Conservation (phyloP, 1,284 basidiomycete genomes). For the Pterula multifida region DNA sequence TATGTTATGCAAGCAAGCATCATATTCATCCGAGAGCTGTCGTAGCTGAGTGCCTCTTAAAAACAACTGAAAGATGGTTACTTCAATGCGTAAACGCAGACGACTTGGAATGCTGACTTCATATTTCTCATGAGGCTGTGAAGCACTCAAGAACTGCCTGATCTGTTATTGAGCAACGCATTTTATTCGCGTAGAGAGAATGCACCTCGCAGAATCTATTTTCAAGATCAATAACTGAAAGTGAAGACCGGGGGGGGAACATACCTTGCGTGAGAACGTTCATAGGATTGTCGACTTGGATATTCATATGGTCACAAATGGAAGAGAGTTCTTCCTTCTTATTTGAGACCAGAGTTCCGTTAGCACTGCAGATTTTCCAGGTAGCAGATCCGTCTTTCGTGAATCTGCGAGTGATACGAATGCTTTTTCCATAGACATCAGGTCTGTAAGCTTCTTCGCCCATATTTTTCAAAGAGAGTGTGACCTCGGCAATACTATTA, state of each 20-base stretch:
- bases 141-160: slow-evolving; percentile 80
- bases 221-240: slow-evolving; percentile 3
- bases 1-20: slow-evolving; percentile 64
- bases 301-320: slow-evolving; percentile 90
- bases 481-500: slow-evolving; percentile 62
- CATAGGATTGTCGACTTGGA: slow-evolving; percentile 95
- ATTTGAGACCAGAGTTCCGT: slow-evolving; percentile 58
- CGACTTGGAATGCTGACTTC: slow-evolving; percentile 35
- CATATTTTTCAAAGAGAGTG: slow-evolving; percentile 74
- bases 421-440: slow-evolving; percentile 74
- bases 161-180: slow-evolving; percentile 12
- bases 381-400: slow-evolving; percentile 60
- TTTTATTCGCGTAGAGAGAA: neutral
- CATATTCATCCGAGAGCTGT: slow-evolving; percentile 82
- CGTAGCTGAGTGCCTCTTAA: slow-evolving; percentile 86
- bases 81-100: neutral
- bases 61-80: slow-evolving; percentile 60
- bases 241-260: slow-evolving; percentile 3
- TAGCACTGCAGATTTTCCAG: slow-evolving; percentile 79
- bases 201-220: slow-evolving; percentile 25
- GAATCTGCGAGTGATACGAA: slow-evolving; percentile 78
- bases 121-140: slow-evolving; percentile 83
- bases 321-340: slow-evolving; percentile 79
- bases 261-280: slow-evolving; percentile 86
- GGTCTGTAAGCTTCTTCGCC: slow-evolving; percentile 84